Percentiles rank a stretch among this genome's conserved stretches.
Evolutionary conservation across 225 moss, liverwort and hornwort genomes (phyloP).

Genomic region (Antitrichia curtipendula): DNA sequence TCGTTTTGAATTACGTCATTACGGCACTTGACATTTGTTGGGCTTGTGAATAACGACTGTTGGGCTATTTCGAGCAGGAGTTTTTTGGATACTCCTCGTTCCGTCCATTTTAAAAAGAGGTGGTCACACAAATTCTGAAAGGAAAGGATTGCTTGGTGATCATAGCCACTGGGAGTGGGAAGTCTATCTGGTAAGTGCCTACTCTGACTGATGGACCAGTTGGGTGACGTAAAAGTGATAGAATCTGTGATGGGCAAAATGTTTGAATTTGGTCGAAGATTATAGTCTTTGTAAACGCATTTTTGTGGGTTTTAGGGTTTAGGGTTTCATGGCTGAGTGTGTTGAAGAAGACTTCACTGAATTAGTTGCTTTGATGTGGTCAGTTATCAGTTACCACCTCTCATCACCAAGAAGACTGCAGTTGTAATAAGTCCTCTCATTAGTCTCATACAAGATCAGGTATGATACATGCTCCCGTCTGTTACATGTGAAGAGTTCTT

Average conservation of each 20-base stretch:
- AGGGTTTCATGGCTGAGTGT: background rate
- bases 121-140: constrained; percentile 53
- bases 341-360: background rate
- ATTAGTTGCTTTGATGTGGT: constrained; percentile 5
- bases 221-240: background rate
- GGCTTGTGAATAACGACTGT: background rate
- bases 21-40: background rate
- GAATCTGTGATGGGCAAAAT: background rate
- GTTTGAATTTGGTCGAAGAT: background rate
- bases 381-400: constrained; percentile 86
- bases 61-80: constrained; percentile 17
- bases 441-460: constrained; percentile 98
- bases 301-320: background rate
- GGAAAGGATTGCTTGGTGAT: constrained; percentile 88
- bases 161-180: constrained; percentile 90
- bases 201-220: background rate
- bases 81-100: constrained; percentile 64
- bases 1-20: background rate
- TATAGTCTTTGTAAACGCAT: background rate
- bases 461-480: background rate
- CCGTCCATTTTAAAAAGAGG: constrained; percentile 75
- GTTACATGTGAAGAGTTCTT: background rate
- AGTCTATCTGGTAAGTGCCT: constrained; percentile 58
- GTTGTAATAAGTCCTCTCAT: constrained; percentile 92
- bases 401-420: constrained; percentile 86